Conservation (phyloP, 2,329 filamentous ascomycete genomes). For the Venturia oleaginea region DNA sequence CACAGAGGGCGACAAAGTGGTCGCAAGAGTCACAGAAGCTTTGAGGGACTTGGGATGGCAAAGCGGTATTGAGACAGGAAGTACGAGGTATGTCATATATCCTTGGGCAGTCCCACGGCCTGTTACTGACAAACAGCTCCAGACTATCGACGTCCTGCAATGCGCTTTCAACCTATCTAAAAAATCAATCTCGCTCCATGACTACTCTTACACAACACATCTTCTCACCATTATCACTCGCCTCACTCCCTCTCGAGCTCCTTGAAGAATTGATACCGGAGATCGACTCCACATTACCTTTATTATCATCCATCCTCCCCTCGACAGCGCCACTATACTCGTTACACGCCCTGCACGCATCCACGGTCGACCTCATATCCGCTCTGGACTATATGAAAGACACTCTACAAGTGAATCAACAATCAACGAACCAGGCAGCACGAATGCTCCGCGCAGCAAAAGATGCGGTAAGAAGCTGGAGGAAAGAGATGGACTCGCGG, state of each 20-base stretch:
- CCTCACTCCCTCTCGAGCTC: slow-evolving; percentile 53
- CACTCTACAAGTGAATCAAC: slow-evolving; percentile 86
- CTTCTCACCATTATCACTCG: slow-evolving; percentile 56
- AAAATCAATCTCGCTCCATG: slow-evolving; percentile 65
- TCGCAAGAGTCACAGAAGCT: slow-evolving; percentile 59
- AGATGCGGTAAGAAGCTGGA: slow-evolving; percentile 78
- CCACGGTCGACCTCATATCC: slow-evolving; percentile 62
- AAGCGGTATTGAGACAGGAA: slow-evolving; percentile 60
- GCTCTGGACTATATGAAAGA: slow-evolving; percentile 82
- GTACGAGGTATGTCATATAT: slow-evolving; percentile 50
- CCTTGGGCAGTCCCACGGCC: background rate
- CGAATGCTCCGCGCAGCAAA: slow-evolving; percentile 71
- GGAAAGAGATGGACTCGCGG: slow-evolving; percentile 68
- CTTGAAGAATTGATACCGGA: slow-evolving; percentile 63
- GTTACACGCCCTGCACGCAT: slow-evolving; percentile 56
- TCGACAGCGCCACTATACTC: slow-evolving; percentile 51
- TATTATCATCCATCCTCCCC: slow-evolving; percentile 46
- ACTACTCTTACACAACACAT: slow-evolving; percentile 65
- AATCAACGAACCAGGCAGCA: slow-evolving; percentile 74
- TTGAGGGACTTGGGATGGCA: slow-evolving; percentile 65
- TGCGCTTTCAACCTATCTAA: slow-evolving; percentile 63
- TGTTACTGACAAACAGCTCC: background rate
- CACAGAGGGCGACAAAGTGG: slow-evolving; percentile 52
- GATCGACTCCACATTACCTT: slow-evolving; percentile 53
- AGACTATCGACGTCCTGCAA: slow-evolving; percentile 70